These are phyloP conservation scores for Penicillium corylophilum DNA, from an alignment of 2,329 filamentous ascomycete species.

Conservation along the genomic window DNA sequence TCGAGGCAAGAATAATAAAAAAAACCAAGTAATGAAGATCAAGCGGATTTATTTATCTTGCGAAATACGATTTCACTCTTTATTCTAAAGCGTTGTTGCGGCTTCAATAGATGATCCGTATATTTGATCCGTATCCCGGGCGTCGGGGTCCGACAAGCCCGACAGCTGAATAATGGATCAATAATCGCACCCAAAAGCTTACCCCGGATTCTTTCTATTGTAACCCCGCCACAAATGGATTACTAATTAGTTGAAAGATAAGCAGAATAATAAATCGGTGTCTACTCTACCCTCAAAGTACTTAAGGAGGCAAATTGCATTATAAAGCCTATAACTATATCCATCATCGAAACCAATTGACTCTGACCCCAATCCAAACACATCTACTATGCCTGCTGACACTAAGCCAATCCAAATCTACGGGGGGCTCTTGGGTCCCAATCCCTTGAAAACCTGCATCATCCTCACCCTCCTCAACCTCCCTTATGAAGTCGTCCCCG, in stretches of 20 bases:
- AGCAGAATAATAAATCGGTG: neutral
- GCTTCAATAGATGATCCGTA: neutral
- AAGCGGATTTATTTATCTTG: neutral
- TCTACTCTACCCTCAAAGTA: neutral
- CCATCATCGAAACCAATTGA: neutral
- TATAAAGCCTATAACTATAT: neutral
- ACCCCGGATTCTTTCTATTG: neutral
- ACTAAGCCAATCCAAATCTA: neutral
- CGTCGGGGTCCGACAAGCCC: neutral
- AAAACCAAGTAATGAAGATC: neutral
- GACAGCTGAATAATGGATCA: neutral
- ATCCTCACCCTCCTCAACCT: neutral
- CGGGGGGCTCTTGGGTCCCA: neutral
- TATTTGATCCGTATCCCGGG: neutral
- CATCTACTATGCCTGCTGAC: neutral
- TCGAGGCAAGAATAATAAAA: neutral
- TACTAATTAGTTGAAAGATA: neutral
- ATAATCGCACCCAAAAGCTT: neutral
- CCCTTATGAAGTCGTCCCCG: neutral
- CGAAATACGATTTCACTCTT: neutral
- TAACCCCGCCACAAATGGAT: neutral
- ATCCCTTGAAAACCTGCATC: neutral
- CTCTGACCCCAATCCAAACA: neutral
- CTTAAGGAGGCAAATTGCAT: neutral
- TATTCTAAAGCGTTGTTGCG: neutral